phyloP scores from a whole-genome alignment of 2,329 filamentous ascomycete species.

The Paradendryphiella salina region DNA sequence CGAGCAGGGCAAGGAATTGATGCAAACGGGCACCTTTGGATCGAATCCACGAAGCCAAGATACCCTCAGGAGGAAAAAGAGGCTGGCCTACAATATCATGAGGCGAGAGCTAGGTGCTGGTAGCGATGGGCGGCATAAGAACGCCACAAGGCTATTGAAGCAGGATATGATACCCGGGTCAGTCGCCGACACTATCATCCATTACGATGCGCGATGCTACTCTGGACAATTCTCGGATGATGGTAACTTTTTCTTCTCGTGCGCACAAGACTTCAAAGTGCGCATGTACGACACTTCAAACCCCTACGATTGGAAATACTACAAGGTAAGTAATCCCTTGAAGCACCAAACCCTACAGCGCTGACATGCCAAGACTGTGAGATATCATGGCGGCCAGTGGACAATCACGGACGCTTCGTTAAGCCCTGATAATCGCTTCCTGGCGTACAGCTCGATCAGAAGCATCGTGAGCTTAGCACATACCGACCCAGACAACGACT shows the following conservation, averaged over 20 bases:
- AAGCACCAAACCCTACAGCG: background rate
- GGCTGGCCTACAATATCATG: conserved; percentile 70
- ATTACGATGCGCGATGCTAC: conserved; percentile 84
- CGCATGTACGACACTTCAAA: conserved; percentile 98
- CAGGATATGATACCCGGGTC: conserved; percentile 78
- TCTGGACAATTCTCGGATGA: conserved; percentile 97
- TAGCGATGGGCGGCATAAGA: conserved; percentile 59
- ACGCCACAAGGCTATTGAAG: conserved; percentile 67
- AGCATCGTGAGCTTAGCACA: conserved; percentile 81
- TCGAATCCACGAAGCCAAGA: conserved; percentile 59
- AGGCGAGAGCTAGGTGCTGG: conserved; percentile 80
- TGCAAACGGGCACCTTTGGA: conserved; percentile 82
- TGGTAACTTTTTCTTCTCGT: conserved; percentile 95
- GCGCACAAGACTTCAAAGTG: conserved; percentile 88
- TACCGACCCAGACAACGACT: conserved; percentile 80
- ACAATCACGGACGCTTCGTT: conserved; percentile 92
- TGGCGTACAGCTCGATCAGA: conserved; percentile 89
- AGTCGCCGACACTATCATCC: conserved; percentile 81
- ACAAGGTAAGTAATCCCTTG: conserved; percentile 65
- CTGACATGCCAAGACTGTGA: conserved; percentile 67
- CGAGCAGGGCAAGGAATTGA: conserved; percentile 72
- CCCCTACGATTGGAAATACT: conserved; percentile 92
- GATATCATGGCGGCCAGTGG: conserved; percentile 87
- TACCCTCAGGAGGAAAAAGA: conserved; percentile 61
- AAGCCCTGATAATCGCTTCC: conserved; percentile 86